Conservation (phyloP, 2,329 filamentous ascomycete genomes). For the Hypoxylon sp. region DNA sequence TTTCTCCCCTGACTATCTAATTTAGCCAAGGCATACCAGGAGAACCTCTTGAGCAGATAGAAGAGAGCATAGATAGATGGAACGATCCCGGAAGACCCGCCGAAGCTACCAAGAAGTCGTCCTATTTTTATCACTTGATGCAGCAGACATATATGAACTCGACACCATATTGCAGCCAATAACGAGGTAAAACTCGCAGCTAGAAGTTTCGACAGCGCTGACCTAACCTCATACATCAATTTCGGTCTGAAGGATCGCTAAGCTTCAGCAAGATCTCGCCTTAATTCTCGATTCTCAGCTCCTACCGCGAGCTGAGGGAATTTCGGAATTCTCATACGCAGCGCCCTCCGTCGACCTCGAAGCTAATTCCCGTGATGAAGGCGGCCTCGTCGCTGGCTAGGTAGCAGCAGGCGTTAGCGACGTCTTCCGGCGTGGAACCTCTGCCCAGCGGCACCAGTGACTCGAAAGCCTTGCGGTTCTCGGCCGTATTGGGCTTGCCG, state of each 20-base stretch:
- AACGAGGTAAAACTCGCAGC: not conserved
- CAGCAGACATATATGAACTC: conserved; percentile 14
- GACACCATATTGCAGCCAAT: conserved; percentile 7
- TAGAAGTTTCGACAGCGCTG: conserved; percentile 5
- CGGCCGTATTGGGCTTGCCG: conserved; percentile 68
- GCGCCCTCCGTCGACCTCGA: conserved; percentile 60
- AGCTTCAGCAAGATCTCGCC: conserved; percentile 2
- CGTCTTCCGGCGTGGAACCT: conserved; percentile 66
- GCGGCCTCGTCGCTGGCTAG: conserved; percentile 74
- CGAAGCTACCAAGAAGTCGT: not conserved
- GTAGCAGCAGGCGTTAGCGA: conserved; percentile 75
- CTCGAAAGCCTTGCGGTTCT: conserved; percentile 64
- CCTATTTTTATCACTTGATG: conserved; percentile 20
- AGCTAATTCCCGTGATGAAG: conserved; percentile 76
- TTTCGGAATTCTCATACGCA: conserved; percentile 39
- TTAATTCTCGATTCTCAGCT: not conserved
- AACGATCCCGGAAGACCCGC: conserved; percentile 2
- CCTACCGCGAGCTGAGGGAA: not conserved
- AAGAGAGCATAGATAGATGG: not conserved
- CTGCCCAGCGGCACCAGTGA: conserved; percentile 63
- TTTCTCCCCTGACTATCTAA: not conserved
- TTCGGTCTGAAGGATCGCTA: conserved; percentile 12
- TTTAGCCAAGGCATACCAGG: not conserved
- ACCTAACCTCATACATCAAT: not conserved
- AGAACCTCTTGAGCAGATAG: not conserved